Percentiles rank a stretch among this genome's conserved stretches.
Evolutionary conservation across 176 grass and related monocot genomes (phyloP).

Genomic region (Oryza meyeriana): DNA sequence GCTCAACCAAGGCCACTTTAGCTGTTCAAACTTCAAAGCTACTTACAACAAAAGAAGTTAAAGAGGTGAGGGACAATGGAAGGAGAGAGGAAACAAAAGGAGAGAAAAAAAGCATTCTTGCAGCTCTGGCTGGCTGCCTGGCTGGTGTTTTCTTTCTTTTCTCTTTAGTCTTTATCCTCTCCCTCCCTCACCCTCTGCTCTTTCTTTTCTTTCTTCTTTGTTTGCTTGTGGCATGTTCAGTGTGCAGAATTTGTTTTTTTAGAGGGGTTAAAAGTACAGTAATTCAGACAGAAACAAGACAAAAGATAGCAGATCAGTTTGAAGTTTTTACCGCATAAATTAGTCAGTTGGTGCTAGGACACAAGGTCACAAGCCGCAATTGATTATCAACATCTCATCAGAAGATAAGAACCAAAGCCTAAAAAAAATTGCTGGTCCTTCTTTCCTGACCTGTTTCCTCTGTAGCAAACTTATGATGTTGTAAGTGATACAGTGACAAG

Average conservation of each 20-base stretch:
- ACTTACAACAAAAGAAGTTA: conserved; percentile 60
- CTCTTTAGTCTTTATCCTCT: background rate
- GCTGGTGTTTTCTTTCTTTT: conserved; percentile 16
- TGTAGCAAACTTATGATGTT: conserved; percentile 23
- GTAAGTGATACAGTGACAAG: conserved; percentile 30
- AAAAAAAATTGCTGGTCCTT: background rate
- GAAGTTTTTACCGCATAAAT: background rate
- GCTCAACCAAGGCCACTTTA: conserved; percentile 42
- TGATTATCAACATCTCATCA: background rate
- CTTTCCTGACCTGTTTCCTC: conserved; percentile 7
- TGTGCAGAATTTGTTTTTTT: background rate
- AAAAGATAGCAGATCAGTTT: background rate
- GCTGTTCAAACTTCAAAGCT: conserved; percentile 28
- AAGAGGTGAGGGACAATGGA: conserved; percentile 33
- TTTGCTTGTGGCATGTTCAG: conserved; percentile 21
- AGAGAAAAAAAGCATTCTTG: conserved; percentile 28
- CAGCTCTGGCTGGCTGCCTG: conserved; percentile 33
- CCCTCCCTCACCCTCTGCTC: background rate
- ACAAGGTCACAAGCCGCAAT: background rate
- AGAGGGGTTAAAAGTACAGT: background rate
- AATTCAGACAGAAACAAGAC: background rate
- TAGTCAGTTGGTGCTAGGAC: background rate
- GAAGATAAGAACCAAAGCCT: background rate
- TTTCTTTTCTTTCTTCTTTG: conserved; percentile 27
- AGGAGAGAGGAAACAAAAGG: conserved; percentile 26